Evolutionary conservation across 176 grass and related monocot species (phyloP).

Genomic region (Avena atlantica): DNA sequence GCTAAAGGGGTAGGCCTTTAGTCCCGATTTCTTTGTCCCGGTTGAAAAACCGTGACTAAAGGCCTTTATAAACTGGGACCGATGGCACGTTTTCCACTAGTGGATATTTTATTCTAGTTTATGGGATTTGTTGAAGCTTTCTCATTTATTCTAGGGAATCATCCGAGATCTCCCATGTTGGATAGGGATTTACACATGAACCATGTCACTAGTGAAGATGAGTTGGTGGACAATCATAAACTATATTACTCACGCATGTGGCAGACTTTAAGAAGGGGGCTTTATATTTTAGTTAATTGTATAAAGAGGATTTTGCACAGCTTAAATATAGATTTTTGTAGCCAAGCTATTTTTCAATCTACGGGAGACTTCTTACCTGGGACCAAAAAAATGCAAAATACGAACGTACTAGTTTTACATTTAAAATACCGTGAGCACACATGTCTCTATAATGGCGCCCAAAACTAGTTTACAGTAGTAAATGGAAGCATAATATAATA

Average conservation of each 20-base stretch:
- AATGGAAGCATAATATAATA: no score
- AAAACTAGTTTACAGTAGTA: background rate
- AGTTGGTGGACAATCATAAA: background rate
- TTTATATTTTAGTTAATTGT: background rate
- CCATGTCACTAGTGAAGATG: background rate
- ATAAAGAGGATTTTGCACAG: no score
- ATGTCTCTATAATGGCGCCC: background rate
- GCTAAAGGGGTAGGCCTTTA: no score
- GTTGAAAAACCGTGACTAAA: no score
- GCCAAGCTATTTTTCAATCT: no score
- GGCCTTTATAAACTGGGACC: no score
- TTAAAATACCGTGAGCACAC: background rate
- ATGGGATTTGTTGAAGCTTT: background rate
- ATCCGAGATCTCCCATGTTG: background rate
- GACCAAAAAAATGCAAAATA: background rate
- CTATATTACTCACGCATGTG: background rate
- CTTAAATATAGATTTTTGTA: no score
- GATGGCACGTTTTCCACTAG: no score
- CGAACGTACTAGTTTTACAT: background rate
- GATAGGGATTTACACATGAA: background rate
- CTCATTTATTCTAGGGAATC: background rate
- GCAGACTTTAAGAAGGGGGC: no score
- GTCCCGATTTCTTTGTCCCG: no score
- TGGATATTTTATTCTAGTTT: no score
- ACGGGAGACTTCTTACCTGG: no score